These are phyloP conservation scores for Mycena sp. DNA, from an alignment of 1,284 basidiomycete genomes.

Conservation along the genomic window DNA sequence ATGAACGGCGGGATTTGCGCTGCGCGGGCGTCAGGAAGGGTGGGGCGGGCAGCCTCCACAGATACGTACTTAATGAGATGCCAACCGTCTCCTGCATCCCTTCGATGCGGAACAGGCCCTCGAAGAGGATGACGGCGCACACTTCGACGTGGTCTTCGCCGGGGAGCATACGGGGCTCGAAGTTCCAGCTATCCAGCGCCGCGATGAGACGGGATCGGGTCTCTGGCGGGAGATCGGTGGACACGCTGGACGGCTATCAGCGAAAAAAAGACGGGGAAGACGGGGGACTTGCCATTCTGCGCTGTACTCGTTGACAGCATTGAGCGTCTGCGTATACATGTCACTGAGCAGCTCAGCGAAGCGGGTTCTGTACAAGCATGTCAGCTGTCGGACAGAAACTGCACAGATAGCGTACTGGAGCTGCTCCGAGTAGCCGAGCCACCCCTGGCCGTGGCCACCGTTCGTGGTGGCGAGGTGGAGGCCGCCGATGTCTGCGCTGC, in stretches of 20 bases:
- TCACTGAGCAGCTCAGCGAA: conserved; percentile 83
- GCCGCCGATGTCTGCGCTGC: conserved; percentile 88
- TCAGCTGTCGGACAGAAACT: conserved; percentile 18
- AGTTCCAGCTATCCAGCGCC: conserved; percentile 82
- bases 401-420: conserved; percentile 59
- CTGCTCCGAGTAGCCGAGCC: conserved; percentile 70
- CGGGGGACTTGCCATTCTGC: conserved; percentile 38
- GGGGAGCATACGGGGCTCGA: conserved; percentile 84
- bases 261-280: not conserved
- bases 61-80: conserved; percentile 70
- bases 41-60: conserved; percentile 4
- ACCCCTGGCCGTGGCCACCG: conserved; percentile 72
- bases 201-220: conserved; percentile 67
- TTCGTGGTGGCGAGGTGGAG: conserved; percentile 80
- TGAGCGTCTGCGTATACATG: conserved; percentile 82
- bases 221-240: conserved; percentile 43
- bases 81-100: conserved; percentile 76
- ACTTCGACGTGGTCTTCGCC: conserved; percentile 80
- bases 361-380: conserved; percentile 32
- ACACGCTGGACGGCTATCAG: conserved; percentile 37
- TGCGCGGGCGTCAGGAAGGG: conserved; percentile 41
- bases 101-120: conserved; percentile 75
- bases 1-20: conserved; percentile 81
- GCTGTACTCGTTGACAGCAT: conserved; percentile 71
- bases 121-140: conserved; percentile 84